phyloP scores from a whole-genome alignment of 2,329 filamentous ascomycete genomes.

The Trichoderma atrobrunneum region DNA sequence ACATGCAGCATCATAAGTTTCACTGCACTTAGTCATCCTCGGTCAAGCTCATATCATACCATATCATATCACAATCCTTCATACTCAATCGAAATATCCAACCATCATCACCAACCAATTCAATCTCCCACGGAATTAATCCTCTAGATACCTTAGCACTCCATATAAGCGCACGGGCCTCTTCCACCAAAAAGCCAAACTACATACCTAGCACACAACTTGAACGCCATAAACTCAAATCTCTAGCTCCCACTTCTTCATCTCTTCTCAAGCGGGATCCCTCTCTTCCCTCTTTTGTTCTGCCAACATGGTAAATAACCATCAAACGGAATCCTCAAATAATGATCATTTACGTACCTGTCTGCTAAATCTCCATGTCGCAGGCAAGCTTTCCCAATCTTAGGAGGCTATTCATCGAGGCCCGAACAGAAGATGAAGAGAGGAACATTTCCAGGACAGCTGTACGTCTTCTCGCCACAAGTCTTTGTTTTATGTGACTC shows the following conservation, averaged over 20 bases:
- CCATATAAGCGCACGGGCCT: background rate
- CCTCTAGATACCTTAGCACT: background rate
- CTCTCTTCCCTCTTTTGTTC: constrained; percentile 14
- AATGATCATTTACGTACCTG: background rate
- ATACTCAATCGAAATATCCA: background rate
- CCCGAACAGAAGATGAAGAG: constrained; percentile 88
- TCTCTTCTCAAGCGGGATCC: background rate
- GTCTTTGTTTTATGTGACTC: background rate
- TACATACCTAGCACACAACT: background rate
- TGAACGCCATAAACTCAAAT: constrained; percentile 12
- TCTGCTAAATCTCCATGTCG: background rate
- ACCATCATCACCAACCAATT: background rate
- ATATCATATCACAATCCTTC: background rate
- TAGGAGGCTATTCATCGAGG: constrained; percentile 93
- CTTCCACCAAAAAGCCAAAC: background rate
- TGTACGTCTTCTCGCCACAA: constrained; percentile 52
- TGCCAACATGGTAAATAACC: constrained; percentile 8
- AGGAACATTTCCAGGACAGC: constrained; percentile 91
- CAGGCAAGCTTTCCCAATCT: constrained; percentile 85
- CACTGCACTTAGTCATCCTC: background rate
- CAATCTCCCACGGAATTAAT: background rate
- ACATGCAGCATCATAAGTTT: background rate
- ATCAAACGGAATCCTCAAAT: background rate
- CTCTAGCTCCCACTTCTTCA: background rate
- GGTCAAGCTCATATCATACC: background rate